Evolutionary conservation across 2,329 filamentous ascomycete genomes (phyloP).

Genomic region (Colletotrichum paranaense): DNA sequence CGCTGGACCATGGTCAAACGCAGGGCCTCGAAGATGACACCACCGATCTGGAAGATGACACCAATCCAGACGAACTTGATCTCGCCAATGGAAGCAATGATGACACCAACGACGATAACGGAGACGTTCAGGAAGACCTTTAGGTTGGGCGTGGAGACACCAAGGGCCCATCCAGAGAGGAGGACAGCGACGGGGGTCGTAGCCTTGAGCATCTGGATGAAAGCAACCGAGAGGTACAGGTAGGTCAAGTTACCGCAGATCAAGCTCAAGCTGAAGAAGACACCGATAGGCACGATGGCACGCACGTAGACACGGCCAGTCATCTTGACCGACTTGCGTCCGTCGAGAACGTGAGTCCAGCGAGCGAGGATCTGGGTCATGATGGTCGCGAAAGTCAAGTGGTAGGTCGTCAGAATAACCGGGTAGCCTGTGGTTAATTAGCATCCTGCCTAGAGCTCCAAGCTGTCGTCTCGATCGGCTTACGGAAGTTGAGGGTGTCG

Average conservation of each 20-base stretch:
- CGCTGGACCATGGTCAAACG: constrained; percentile 88
- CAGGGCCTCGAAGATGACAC: constrained; percentile 84
- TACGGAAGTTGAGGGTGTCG: constrained; percentile 81
- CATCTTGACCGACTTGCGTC: constrained; percentile 97
- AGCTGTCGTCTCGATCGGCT: constrained; percentile 36
- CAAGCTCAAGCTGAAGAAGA: constrained; percentile 95
- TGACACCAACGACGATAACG: constrained; percentile 92
- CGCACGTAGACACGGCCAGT: constrained; percentile 92
- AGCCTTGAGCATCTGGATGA: constrained; percentile 99
- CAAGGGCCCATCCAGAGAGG: constrained; percentile 87
- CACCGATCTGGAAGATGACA: constrained; percentile 82
- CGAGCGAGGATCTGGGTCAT: constrained; percentile 95
- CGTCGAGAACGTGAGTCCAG: constrained; percentile 90
- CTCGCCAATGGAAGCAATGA: constrained; percentile 95
- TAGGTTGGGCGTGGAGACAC: constrained; percentile 84
- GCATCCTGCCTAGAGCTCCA: not conserved
- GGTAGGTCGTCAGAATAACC: constrained; percentile 94
- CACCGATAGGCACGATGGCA: constrained; percentile 92
- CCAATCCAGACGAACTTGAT: constrained; percentile 89
- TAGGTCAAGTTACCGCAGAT: constrained; percentile 98
- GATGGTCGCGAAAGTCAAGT: constrained; percentile 90
- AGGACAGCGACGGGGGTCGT: constrained; percentile 95
- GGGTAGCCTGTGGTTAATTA: constrained; percentile 72
- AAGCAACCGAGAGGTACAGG: constrained; percentile 93
- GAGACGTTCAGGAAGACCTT: constrained; percentile 93